phyloP scores from a whole-genome alignment of 148 eudicot species.

The Suaeda aralocaspica region DNA sequence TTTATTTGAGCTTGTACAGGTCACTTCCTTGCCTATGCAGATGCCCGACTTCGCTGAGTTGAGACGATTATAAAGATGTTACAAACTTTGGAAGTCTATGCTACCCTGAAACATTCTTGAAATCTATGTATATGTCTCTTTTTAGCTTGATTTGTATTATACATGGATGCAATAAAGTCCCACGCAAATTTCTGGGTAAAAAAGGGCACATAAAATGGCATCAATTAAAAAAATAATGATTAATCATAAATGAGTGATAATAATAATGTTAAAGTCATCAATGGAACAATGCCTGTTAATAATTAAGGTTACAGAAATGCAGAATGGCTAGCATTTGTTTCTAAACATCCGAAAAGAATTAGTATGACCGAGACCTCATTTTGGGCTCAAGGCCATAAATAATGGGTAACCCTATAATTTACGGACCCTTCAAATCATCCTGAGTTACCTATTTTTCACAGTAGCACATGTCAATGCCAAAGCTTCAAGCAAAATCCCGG shows the following conservation, averaged over 20 bases:
- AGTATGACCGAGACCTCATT: conserved; percentile 16
- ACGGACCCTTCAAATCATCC: conserved; percentile 8
- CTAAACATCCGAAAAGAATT: conserved; percentile 23
- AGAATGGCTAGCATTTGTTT: conserved; percentile 12
- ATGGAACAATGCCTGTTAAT: conserved; percentile 27
- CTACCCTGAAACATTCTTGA: too few species aligned
- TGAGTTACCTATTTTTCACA: not conserved
- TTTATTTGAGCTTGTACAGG: too few species aligned
- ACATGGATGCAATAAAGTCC: not conserved
- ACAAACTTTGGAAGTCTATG: too few species aligned
- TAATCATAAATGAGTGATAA: conserved; percentile 7
- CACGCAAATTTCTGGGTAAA: too few species aligned
- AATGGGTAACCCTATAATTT: conserved; percentile 9
- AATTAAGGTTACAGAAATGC: conserved; percentile 8
- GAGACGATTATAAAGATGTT: too few species aligned
- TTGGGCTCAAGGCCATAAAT: conserved; percentile 27
- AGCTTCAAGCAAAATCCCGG: conserved; percentile 75
- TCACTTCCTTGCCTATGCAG: too few species aligned
- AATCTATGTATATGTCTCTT: too few species aligned
- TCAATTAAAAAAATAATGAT: not conserved
- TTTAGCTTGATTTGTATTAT: too few species aligned
- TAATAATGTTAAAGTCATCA: conserved; percentile 15
- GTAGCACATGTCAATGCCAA: conserved; percentile 52
- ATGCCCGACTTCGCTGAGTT: too few species aligned
- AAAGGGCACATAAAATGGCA: not conserved